Conservation (phyloP, 2,329 filamentous ascomycete genomes). For the Xylariales sp. region DNA sequence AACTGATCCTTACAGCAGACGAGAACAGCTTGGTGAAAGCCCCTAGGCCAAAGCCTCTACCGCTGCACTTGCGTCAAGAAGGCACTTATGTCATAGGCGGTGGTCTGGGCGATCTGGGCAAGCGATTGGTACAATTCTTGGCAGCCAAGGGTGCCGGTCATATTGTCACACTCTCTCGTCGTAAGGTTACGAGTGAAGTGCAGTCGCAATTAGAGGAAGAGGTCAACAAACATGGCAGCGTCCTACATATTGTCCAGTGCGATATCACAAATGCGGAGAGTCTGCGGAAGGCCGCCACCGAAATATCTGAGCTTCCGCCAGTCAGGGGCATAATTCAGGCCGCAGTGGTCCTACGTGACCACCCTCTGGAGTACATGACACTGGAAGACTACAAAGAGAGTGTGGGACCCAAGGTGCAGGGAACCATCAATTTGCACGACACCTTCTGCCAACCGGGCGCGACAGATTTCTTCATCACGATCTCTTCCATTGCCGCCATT, state of each 20-base stretch:
- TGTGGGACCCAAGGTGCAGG: constrained; percentile 10
- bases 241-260: constrained; percentile 25
- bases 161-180: constrained; percentile 24
- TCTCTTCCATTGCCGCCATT: constrained; percentile 12
- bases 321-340: constrained; percentile 35
- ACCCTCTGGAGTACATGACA: constrained; percentile 12
- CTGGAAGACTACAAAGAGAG: constrained; percentile 7
- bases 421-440: constrained; percentile 10
- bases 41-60: constrained; percentile 7
- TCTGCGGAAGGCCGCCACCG: constrained; percentile 12
- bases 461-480: constrained; percentile 16
- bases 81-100: constrained; percentile 27
- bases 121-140: constrained; percentile 19
- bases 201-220: constrained; percentile 8
- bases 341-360: constrained; percentile 28
- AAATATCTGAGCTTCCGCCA: constrained; percentile 14
- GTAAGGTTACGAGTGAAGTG: constrained; percentile 10
- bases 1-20: constrained; percentile 21
- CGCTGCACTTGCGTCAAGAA: constrained; percentile 5
- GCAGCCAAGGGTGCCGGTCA: constrained; percentile 23
- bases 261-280: constrained; percentile 24
- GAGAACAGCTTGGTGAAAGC: constrained; percentile 13
- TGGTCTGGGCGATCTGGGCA: constrained; percentile 27
- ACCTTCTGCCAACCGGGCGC: constrained; percentile 8
- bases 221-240: constrained; percentile 9